Percentiles rank a stretch among this genome's conserved stretches.
Conservation (phyloP, 192 early-diverging fungal species). For the Oehlia diaphana region DNA sequence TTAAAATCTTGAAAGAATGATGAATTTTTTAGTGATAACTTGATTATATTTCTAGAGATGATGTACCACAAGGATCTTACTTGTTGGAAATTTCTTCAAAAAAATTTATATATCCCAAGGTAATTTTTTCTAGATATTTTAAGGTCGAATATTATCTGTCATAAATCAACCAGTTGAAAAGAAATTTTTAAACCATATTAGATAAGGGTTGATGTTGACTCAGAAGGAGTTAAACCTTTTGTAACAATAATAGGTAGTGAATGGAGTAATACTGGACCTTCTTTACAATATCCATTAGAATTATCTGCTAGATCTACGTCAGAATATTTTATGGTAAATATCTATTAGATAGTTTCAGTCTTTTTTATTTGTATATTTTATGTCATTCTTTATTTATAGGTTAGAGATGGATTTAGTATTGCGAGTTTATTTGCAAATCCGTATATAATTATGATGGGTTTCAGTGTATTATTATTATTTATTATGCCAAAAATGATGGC, state of each 20-base stretch:
- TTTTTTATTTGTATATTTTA: neutral
- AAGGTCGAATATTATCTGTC: neutral
- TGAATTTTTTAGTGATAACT: neutral
- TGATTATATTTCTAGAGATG: constrained; percentile 35
- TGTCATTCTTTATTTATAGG: constrained; percentile 29
- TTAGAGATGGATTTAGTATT: constrained; percentile 55
- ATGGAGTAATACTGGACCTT: constrained; percentile 48
- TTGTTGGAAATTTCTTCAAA: constrained; percentile 52
- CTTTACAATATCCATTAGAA: constrained; percentile 47
- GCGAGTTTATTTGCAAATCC: constrained; percentile 57
- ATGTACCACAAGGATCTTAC: constrained; percentile 52
- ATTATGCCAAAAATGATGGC: constrained; percentile 60
- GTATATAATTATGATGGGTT: constrained; percentile 61
- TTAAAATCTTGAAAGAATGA: no score
- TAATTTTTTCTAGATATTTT: constrained; percentile 23
- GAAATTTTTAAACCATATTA: constrained; percentile 20
- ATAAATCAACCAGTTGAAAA: no score
- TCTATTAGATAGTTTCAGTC: neutral
- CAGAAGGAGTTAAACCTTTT: constrained; percentile 36
- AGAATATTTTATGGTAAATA: constrained; percentile 53
- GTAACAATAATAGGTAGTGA: constrained; percentile 45
- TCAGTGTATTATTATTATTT: constrained; percentile 53
- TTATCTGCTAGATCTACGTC: constrained; percentile 42
- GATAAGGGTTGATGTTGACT: constrained; percentile 50
- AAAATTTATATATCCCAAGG: constrained; percentile 55